Base-by-base conservation (phyloP, 2,329 filamentous ascomycete genomes). In the Colletotrichum incanum region DNA sequence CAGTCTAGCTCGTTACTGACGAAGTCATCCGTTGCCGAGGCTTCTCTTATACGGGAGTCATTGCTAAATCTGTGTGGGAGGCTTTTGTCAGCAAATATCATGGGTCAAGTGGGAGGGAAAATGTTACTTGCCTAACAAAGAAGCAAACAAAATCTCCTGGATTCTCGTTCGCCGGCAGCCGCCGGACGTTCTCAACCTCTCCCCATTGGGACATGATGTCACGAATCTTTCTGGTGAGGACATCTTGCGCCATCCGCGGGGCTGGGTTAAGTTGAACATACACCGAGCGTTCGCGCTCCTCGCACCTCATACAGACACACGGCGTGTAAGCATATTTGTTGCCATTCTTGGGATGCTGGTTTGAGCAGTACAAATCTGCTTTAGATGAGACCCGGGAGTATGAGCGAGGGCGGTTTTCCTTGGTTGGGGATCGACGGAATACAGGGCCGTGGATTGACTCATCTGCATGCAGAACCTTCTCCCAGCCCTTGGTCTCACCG, bases 301-400 rank as follows among this genome's bases (percentile, higher is more conserved):
- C 74, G 47, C 82, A 83, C 3, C 70, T 60, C 20, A 65, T 41
- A 45, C 82, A 83, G 56, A 56, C 66, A 64, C 82, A 83, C 1
- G 74, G 76, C 20, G 73, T 65, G 66, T 83, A 82, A 3, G n/a
- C 12, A 26, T 39, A 58, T 37, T 14, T 39, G 11, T 31, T 6
- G 6, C 7, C 47, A n/a, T 18, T 8, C 20, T 16, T 43, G 28
- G 20, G 18, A 31, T 50, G 47, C 18, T 47, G 43, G 11, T 67
- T 67, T 18, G 7, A 16, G 65, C 65, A 67, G 26, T 50, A n/a
- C 23, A 6, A 26, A 8, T 49, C 52, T 34, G 14, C 39, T 14
- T 16, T 67, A n/a, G 31, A n/a, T n/a, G 65, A 61, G 39, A 23
- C 37, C 31, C 31, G 26, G 9, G 63, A 66, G 6, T 34, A 49